Conservation (phyloP, 2,329 filamentous ascomycete species). For the Trichoderma polysporum region DNA sequence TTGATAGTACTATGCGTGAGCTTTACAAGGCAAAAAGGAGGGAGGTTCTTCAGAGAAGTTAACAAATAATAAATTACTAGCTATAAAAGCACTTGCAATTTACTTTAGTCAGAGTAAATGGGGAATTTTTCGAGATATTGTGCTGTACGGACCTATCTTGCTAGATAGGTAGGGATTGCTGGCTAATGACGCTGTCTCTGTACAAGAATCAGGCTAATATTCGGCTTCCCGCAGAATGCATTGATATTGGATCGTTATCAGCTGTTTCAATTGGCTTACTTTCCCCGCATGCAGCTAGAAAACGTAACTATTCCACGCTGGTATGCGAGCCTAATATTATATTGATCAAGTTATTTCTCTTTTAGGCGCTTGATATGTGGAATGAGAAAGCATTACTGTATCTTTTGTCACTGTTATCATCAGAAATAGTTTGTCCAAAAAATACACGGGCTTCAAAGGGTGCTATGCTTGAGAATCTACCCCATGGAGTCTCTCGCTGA, state of each 20-base stretch:
- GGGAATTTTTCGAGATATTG: too few relatives aligned
- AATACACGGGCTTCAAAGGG: too few relatives aligned
- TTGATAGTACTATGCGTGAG: too few relatives aligned
- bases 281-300: not conserved
- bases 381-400: not conserved
- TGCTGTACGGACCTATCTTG: too few relatives aligned
- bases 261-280: not conserved
- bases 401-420: not conserved
- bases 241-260: not conserved
- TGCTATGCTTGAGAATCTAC: not conserved
- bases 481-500: not conserved
- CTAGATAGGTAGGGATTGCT: too few relatives aligned
- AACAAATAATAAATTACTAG: too few relatives aligned
- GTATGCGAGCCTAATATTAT: not conserved
- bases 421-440: not conserved
- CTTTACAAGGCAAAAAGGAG: too few relatives aligned
- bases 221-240: not conserved
- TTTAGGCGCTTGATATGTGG: not conserved
- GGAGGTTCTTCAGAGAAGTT: too few relatives aligned
- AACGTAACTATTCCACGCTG: not conserved
- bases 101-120: too few relatives aligned
- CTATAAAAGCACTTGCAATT: too few relatives aligned
- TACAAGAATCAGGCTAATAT: not conserved
- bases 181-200: not conserved
- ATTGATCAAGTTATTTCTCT: not conserved